Evolutionary conservation across 1,284 basidiomycete species (phyloP), one percentile per base, ranked within the genome.

Genomic region (Chondrostereum purpureum): DNA sequence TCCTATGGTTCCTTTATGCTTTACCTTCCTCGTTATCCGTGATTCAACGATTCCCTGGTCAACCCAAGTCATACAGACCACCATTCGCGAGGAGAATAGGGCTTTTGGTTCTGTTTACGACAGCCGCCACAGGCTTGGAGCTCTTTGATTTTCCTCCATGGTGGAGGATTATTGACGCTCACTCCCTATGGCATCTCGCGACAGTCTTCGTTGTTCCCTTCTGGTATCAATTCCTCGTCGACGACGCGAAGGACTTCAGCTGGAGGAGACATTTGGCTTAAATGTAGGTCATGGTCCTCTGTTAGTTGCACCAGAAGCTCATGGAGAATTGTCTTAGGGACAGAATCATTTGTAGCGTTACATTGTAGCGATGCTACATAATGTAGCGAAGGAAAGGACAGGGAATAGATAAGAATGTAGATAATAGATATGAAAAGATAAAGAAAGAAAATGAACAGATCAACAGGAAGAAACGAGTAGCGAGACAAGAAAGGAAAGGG

Each of bases 121-220:
- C 83, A 1, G 70, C 74, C 0, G 88, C 92, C 6, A 92, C 87
- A 13, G 69, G 73, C 1, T 72, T 99, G 19, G 96, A 99, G 61
- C 60, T 99, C 1, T 80, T 97, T 53, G 96, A 99, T 58, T 99
- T 99, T 56, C 80, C 92, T 1, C 91, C 96, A 0, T 70, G 82
- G 65, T 56, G 62, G 19, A 67, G 92, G 35, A 61, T 82, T 3
- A 67, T 98, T n/a, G 96, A 99, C 58, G 92, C 95, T 0, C 96
- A 99, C 63, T 75, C 92, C 3, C 66, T 98, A 10, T 99, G 96
- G 96, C 96, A 99, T 66, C 67, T 88, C 2, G 77, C 82, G 2
- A 99, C 95, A 0, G 84, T 79, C 0, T 88, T 88, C 0, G 78
- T 99, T 39, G 78, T 83, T 2, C 59, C 75, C 42, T 72, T 78